Evolutionary conservation across 208 protist species (phyloP).

Genomic region (Leishmania turanica): DNA sequence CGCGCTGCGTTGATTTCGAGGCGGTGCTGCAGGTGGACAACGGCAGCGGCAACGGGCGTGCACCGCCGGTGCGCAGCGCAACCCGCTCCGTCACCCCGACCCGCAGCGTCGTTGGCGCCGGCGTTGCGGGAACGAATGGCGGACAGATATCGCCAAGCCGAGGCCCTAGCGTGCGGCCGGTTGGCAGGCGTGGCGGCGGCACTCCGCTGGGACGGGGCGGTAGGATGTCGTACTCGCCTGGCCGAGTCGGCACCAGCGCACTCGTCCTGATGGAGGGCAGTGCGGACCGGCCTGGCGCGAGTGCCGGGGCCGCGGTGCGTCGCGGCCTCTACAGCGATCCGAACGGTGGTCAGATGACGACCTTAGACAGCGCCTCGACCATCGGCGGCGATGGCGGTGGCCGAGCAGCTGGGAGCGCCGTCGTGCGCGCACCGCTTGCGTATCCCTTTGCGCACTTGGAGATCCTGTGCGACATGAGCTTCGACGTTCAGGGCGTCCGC

Average conservation of each 20-base stretch:
- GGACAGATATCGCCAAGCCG: conserved; percentile 16
- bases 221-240: conserved; percentile 22
- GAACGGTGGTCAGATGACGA: conserved; percentile 24
- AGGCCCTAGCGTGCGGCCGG: conserved; percentile 16
- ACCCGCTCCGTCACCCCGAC: conserved; percentile 35
- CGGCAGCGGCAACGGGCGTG: conserved; percentile 23
- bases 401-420: conserved; percentile 12
- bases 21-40: conserved; percentile 65
- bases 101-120: conserved; percentile 10
- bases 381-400: conserved; percentile 4
- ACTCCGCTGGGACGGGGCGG: conserved; percentile 1
- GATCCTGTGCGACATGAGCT: conserved; percentile 83
- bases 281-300: conserved; percentile 31
- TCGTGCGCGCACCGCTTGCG: conserved; percentile 54
- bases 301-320: conserved; percentile 16
- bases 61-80: conserved; percentile 35
- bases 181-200: conserved; percentile 12
- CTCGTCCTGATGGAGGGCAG: conserved; percentile 34
- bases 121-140: background rate
- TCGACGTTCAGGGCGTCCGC: conserved; percentile 83
- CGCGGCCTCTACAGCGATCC: conserved; percentile 26
- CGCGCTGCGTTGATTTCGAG: conserved; percentile 76
- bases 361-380: conserved; percentile 23
- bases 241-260: conserved; percentile 14
- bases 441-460: conserved; percentile 89